These are phyloP conservation scores for Bonia amplexicaulis DNA, from an alignment of 176 grass and related monocot species.

Conservation along the genomic window DNA sequence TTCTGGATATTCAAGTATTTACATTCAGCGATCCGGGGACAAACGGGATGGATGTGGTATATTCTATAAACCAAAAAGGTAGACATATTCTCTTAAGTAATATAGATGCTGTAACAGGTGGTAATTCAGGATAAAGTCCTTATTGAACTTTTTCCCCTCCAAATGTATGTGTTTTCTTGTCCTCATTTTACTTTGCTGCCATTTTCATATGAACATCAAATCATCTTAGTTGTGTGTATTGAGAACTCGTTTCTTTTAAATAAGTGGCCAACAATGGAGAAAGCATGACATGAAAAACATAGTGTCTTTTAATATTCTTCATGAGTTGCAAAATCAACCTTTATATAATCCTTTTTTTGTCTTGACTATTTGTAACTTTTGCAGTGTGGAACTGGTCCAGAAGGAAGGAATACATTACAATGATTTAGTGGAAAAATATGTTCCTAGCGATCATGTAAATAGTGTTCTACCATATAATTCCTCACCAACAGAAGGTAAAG, in stretches of 20 bases:
- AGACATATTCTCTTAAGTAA: not conserved
- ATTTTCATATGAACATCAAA: not conserved
- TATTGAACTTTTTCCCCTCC: not conserved
- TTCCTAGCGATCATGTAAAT: slow-evolving; percentile 35
- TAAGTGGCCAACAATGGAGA: slow-evolving; percentile 2
- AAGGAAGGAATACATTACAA: slow-evolving; percentile 93
- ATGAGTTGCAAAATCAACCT: not conserved
- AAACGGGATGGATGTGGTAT: slow-evolving; percentile 96
- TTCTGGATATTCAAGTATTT: slow-evolving; percentile 81
- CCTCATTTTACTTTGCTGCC: not conserved
- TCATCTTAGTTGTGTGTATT: not conserved
- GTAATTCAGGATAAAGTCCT: not conserved
- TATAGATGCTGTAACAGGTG: not conserved
- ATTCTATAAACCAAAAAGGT: slow-evolving; percentile 79
- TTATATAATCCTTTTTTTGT: not conserved
- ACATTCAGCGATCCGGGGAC: slow-evolving; percentile 78
- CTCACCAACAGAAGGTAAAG: slow-evolving; percentile 35
- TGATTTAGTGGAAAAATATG: slow-evolving; percentile 65
- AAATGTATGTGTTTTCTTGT: not conserved
- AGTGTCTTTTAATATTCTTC: not conserved
- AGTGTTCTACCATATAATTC: slow-evolving; percentile 32
- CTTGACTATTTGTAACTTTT: slow-evolving; percentile 29
- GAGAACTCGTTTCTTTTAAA: not conserved
- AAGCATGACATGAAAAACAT: not conserved
- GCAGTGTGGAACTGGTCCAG: slow-evolving; percentile 70